Evolutionary conservation across 1,284 basidiomycete species (phyloP).

Genomic region (Psilocybe mexicana): DNA sequence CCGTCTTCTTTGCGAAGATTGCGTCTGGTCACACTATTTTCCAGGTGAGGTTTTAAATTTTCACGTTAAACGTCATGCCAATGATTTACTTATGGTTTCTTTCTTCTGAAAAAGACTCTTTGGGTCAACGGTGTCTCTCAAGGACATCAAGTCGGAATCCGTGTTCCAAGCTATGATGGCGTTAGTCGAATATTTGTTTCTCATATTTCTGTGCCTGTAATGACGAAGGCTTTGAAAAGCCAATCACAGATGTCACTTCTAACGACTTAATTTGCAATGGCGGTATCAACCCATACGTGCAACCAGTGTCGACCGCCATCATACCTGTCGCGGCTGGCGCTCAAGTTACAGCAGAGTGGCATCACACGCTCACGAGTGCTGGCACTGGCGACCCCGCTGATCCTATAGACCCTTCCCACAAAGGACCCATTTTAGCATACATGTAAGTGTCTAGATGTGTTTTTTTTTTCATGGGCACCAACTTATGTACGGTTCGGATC

Average conservation of each 20-base stretch:
- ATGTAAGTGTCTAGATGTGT: slow-evolving; percentile 37
- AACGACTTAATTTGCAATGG: slow-evolving; percentile 62
- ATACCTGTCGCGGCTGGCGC: slow-evolving; percentile 54
- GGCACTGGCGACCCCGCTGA: slow-evolving; percentile 46
- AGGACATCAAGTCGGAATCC: slow-evolving; percentile 48
- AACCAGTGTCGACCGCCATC: slow-evolving; percentile 48
- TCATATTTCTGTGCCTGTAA: not conserved
- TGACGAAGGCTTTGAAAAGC: slow-evolving; percentile 29
- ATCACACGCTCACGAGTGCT: slow-evolving; percentile 49
- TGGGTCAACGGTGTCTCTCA: slow-evolving; percentile 47
- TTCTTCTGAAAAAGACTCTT: slow-evolving; percentile 15
- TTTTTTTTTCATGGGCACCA: too few relatives aligned
- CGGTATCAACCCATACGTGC: slow-evolving; percentile 59
- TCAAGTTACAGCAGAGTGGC: slow-evolving; percentile 54
- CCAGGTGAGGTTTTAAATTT: slow-evolving; percentile 34
- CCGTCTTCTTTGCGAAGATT: slow-evolving; percentile 30
- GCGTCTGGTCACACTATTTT: slow-evolving; percentile 49
- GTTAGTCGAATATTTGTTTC: slow-evolving; percentile 31
- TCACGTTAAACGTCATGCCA: not conserved
- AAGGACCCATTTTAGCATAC: slow-evolving; percentile 56
- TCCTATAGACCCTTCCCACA: slow-evolving; percentile 54
- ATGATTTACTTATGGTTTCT: not conserved
- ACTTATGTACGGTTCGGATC: not conserved
- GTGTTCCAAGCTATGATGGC: slow-evolving; percentile 51
- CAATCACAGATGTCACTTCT: slow-evolving; percentile 54